A percentile compares a stretch with the other conserved stretches of the same genome.
Conservation (phyloP, 148 eudicot genomes). For the Chenopodium suecicum region DNA sequence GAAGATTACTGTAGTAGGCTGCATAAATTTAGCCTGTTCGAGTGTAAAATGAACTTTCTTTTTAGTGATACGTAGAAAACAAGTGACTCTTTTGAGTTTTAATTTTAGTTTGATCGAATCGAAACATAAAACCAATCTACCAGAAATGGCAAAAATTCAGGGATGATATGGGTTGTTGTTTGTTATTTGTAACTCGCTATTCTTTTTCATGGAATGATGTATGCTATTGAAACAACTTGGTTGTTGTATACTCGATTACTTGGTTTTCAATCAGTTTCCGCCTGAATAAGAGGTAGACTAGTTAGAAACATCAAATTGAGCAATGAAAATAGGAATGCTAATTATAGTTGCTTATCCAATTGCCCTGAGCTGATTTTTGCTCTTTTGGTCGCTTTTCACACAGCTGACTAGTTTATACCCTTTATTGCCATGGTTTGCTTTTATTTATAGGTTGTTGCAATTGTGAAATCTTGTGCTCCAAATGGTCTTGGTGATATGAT, state of each 20-base stretch:
- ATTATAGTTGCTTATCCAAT: not conserved
- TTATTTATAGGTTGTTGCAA: constrained; percentile 67
- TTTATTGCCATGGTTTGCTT: not conserved
- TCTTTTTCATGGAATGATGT: too few species aligned
- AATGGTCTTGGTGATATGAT: constrained; percentile 85
- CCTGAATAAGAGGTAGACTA: not conserved
- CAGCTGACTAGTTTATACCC: not conserved
- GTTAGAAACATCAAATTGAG: too few species aligned
- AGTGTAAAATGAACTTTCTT: not conserved
- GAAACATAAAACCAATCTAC: not conserved
- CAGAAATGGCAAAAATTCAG: not conserved
- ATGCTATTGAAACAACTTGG: not conserved
- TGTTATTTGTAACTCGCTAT: not conserved
- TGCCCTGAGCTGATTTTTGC: not conserved
- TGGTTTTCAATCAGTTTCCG: not conserved
- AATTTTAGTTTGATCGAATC: not conserved
- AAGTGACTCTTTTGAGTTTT: too few species aligned
- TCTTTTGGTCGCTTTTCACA: not conserved
- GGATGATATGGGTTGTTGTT: not conserved
- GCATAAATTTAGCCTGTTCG: not conserved
- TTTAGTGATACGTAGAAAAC: not conserved
- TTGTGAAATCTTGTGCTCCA: constrained; percentile 68
- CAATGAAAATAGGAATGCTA: not conserved
- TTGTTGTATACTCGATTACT: too few species aligned
- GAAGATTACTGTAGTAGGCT: not conserved